These are phyloP conservation scores for Ormosia semicastrata DNA, from an alignment of 306 rosid species.

Conservation along the genomic window DNA sequence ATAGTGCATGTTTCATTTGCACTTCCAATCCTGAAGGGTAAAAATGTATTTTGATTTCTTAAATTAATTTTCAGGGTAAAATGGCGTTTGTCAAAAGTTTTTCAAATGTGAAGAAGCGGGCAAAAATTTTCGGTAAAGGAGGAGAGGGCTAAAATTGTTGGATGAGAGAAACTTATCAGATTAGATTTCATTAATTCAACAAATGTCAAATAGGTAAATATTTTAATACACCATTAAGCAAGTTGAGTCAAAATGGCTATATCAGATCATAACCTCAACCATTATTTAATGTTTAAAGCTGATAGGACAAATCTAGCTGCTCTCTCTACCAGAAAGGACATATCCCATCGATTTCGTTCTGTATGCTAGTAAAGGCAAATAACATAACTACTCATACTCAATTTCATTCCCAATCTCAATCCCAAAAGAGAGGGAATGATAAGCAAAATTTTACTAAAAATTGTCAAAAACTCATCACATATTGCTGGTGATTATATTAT, in stretches of 20 bases:
- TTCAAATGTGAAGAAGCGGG: no score
- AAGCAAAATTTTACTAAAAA: conserved; percentile 7
- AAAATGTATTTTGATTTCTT: no score
- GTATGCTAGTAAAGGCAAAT: not conserved
- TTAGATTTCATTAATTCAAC: not conserved
- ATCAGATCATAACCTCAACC: not conserved
- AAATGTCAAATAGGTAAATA: not conserved
- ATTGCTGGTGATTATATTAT: conserved; percentile 8
- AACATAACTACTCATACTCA: not conserved
- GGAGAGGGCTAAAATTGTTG: not conserved
- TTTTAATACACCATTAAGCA: not conserved
- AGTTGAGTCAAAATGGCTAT: not conserved
- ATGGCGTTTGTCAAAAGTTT: no score
- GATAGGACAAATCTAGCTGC: not conserved
- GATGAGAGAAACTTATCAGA: not conserved
- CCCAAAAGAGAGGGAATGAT: conserved; percentile 2
- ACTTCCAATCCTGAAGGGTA: no score
- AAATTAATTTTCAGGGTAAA: no score
- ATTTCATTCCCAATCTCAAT: not conserved
- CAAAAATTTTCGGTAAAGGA: not conserved
- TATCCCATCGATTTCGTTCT: not conserved
- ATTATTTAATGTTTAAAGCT: not conserved
- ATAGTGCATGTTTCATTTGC: no score
- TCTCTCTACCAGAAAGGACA: no score
- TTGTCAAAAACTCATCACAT: conserved; percentile 10